Conservation (phyloP, 108 stramenopile genomes). For the Discostella pseudostelligera region DNA sequence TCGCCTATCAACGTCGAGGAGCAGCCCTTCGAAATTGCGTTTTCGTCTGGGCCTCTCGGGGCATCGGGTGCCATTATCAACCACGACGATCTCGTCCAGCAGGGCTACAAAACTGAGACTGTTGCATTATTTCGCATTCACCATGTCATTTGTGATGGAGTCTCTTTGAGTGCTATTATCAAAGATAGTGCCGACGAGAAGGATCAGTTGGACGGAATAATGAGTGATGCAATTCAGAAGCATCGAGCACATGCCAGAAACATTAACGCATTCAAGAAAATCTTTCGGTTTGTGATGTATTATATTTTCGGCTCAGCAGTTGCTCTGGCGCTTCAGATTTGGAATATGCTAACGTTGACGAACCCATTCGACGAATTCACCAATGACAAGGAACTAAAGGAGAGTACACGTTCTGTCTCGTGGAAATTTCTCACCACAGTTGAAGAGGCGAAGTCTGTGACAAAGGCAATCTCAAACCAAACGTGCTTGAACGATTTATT, state of each 20-base stretch:
- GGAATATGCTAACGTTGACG: constrained; percentile 32
- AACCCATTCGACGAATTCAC: constrained; percentile 35
- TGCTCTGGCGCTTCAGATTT: constrained; percentile 21
- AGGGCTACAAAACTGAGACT: constrained; percentile 18
- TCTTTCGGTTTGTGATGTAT: constrained; percentile 13
- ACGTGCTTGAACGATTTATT: constrained; percentile 33
- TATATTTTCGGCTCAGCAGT: constrained; percentile 16
- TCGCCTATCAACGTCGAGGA: constrained; percentile 11
- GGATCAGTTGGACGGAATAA: constrained; percentile 18
- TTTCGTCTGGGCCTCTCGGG: constrained; percentile 12
- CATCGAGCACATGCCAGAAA: constrained; percentile 1
- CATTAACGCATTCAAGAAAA: not conserved
- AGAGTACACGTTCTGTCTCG: constrained; percentile 11
- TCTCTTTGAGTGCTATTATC: constrained; percentile 19
- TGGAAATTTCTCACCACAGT: constrained; percentile 26
- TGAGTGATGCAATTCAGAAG: constrained; percentile 5
- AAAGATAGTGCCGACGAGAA: constrained; percentile 28
- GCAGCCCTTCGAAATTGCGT: constrained; percentile 16
- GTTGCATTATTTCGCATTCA: constrained; percentile 24
- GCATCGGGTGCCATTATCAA: constrained; percentile 17
- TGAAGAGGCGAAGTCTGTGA: constrained; percentile 24
- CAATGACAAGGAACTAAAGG: not conserved
- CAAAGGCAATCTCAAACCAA: constrained; percentile 16
- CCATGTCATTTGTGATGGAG: constrained; percentile 35
- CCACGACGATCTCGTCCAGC: not conserved